A percentile compares a stretch with the other conserved stretches of the same genome.
These are phyloP conservation scores for Lentithecium fluviatile DNA, from an alignment of 495 filamentous ascomycete species.

Conservation along the genomic window DNA sequence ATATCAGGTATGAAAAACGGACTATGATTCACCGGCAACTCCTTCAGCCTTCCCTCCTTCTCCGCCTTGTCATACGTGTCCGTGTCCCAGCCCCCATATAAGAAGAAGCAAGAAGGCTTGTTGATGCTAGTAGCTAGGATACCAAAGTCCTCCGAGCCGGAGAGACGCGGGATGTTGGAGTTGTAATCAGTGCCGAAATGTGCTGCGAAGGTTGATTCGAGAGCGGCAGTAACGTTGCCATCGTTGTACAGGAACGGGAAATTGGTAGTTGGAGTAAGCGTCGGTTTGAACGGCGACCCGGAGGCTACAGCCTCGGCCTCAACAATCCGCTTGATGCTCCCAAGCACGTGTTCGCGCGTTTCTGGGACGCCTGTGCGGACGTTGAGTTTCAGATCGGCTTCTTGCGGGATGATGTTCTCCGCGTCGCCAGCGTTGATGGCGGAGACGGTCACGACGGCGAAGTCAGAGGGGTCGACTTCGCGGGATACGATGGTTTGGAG, in stretches of 20 bases:
- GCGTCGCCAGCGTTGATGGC: slow-evolving; percentile 53
- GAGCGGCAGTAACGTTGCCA: slow-evolving; percentile 40
- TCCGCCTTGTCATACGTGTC: slow-evolving; percentile 51
- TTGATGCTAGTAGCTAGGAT: slow-evolving; percentile 53
- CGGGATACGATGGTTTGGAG: slow-evolving; percentile 58
- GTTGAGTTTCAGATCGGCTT: slow-evolving; percentile 52
- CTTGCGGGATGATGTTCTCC: slow-evolving; percentile 56
- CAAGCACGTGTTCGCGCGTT: slow-evolving; percentile 47
- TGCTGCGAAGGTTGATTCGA: slow-evolving; percentile 46
- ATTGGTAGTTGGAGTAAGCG: slow-evolving; percentile 40
- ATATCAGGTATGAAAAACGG: slow-evolving; percentile 61
- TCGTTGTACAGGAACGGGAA: slow-evolving; percentile 58
- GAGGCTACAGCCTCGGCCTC: slow-evolving; percentile 54
- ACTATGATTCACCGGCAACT: slow-evolving; percentile 56
- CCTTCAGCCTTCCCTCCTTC: slow-evolving; percentile 45
- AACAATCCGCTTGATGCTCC: slow-evolving; percentile 53
- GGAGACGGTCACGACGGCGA: slow-evolving; percentile 56
- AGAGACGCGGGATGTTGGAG: slow-evolving; percentile 30
- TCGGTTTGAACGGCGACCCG: slow-evolving; percentile 45
- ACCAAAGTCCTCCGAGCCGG: slow-evolving; percentile 58
- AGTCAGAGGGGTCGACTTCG: slow-evolving; percentile 52
- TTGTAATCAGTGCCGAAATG: slow-evolving; percentile 46
- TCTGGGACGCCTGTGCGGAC: slow-evolving; percentile 47
- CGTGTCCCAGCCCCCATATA: slow-evolving; percentile 54
- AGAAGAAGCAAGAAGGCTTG: slow-evolving; percentile 57